Evolutionary conservation across 1,139 yeast genomes (phyloP).

Genomic region (Sugiyamaella pinicola): DNA sequence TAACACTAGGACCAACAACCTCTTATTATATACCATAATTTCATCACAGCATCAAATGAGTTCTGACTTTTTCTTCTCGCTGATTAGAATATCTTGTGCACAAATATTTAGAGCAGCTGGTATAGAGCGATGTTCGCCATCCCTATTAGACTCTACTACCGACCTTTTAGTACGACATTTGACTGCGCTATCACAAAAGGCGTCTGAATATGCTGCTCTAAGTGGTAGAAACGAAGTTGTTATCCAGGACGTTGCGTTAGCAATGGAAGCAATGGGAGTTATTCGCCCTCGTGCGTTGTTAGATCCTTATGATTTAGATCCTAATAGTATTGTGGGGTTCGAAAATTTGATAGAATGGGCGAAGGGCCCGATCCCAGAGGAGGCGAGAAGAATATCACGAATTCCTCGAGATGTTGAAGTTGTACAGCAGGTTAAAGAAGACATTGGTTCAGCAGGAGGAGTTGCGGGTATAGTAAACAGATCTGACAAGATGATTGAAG

Average conservation of each 20-base stretch:
- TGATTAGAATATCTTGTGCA: constrained; percentile 64
- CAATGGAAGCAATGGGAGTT: constrained; percentile 57
- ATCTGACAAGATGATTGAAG: neutral
- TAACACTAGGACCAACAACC: neutral
- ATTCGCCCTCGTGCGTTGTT: constrained; percentile 50
- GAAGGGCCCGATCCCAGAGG: constrained; percentile 46
- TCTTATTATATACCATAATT: no score
- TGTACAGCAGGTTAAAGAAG: constrained; percentile 30
- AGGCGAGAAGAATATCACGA: constrained; percentile 45
- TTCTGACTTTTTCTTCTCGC: constrained; percentile 57
- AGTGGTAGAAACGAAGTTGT: constrained; percentile 49
- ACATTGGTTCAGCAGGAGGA: constrained; percentile 16
- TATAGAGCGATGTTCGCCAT: constrained; percentile 67
- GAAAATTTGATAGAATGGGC: constrained; percentile 54
- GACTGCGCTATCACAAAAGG: constrained; percentile 49
- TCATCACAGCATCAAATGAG: constrained; percentile 32
- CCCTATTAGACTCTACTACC: constrained; percentile 61
- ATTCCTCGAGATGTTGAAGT: constrained; percentile 37
- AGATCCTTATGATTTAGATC: constrained; percentile 45
- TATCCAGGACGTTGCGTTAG: constrained; percentile 62
- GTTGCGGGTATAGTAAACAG: constrained; percentile 1
- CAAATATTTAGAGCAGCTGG: constrained; percentile 72
- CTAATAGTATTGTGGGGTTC: constrained; percentile 43
- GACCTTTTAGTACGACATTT: constrained; percentile 64
- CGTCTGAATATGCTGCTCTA: constrained; percentile 47